Evolutionary conservation across 805 yeast species (phyloP).

Genomic region (Wickerhamomyces bovis): DNA sequence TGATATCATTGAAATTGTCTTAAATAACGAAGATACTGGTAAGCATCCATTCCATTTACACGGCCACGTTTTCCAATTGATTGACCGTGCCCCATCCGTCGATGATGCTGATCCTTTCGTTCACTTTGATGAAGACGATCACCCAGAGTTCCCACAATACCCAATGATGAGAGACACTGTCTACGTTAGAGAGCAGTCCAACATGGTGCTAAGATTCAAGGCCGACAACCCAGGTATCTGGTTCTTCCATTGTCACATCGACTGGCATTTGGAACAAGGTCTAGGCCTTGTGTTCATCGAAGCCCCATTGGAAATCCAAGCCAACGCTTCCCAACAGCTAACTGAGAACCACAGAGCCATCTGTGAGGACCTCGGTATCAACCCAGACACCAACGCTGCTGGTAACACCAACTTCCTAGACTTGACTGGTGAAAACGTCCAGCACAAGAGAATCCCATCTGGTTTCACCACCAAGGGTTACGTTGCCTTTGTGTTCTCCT

Average conservation of each 20-base stretch:
- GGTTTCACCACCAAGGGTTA: constrained; percentile 96
- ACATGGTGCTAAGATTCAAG: constrained; percentile 77
- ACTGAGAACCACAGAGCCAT: constrained; percentile 53
- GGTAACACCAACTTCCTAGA: constrained; percentile 65
- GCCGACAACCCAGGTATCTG: constrained; percentile 98
- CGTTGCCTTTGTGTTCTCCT: constrained; percentile 88
- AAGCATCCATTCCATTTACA: constrained; percentile 78
- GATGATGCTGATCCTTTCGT: constrained; percentile 44
- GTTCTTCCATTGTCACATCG: constrained; percentile 98
- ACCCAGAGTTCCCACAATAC: constrained; percentile 51
- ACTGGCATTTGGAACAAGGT: constrained; percentile 97
- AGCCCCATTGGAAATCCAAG: constrained; percentile 70
- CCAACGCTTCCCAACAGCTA: constrained; percentile 44
- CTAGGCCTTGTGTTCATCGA: constrained; percentile 76
- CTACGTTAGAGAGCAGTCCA: constrained; percentile 76
- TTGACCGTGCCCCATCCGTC: constrained; percentile 45
- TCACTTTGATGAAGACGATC: constrained; percentile 47
- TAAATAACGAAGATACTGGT: constrained; percentile 76
- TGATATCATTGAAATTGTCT: constrained; percentile 60
- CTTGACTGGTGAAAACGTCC: constrained; percentile 70
- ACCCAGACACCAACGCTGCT: constrained; percentile 81
- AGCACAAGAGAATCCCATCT: constrained; percentile 58
- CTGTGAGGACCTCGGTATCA: constrained; percentile 53
- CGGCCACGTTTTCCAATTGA: constrained; percentile 64
- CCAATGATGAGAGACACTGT: constrained; percentile 86